A percentile compares a stretch with the other conserved stretches of the same genome.
Conservation (phyloP, 192 early-diverging fungal species). For the Backusella circina region DNA sequence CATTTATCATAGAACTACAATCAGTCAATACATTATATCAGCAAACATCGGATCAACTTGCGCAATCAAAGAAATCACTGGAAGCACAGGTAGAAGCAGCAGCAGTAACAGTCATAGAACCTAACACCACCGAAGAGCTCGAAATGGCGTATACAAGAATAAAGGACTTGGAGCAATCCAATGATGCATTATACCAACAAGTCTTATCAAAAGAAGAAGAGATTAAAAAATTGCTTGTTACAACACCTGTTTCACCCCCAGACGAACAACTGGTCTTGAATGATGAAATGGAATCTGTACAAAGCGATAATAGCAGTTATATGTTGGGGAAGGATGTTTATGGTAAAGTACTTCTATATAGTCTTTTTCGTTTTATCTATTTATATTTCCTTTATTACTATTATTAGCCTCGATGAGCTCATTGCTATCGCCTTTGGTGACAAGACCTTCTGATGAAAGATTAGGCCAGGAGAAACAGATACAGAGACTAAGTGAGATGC, state of each 20-base stretch:
- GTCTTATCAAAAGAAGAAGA: constrained; percentile 1
- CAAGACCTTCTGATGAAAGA: background rate
- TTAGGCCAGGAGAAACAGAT: constrained; percentile 34
- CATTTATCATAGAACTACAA: background rate
- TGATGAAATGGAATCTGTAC: constrained; percentile 1
- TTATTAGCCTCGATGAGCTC: constrained; percentile 17
- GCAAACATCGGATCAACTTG: background rate
- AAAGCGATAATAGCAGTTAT: background rate
- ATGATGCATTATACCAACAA: background rate
- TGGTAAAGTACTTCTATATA: background rate
- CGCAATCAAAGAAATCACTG: background rate
- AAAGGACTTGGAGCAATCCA: background rate
- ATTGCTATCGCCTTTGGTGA: constrained; percentile 12
- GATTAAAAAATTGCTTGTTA: background rate
- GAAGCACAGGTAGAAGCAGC: background rate
- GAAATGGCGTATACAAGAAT: background rate
- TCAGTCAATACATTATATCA: background rate
- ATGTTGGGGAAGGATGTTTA: background rate
- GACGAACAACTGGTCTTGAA: background rate
- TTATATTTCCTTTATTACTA: background rate
- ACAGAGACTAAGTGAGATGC: constrained; percentile 47
- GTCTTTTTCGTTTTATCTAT: background rate
- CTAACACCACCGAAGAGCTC: background rate
- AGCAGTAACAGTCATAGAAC: background rate
- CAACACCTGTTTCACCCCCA: constrained; percentile 6